Evolutionary conservation across 768 basidiomycete species (phyloP).

Genomic region (Boletus rex-veris): DNA sequence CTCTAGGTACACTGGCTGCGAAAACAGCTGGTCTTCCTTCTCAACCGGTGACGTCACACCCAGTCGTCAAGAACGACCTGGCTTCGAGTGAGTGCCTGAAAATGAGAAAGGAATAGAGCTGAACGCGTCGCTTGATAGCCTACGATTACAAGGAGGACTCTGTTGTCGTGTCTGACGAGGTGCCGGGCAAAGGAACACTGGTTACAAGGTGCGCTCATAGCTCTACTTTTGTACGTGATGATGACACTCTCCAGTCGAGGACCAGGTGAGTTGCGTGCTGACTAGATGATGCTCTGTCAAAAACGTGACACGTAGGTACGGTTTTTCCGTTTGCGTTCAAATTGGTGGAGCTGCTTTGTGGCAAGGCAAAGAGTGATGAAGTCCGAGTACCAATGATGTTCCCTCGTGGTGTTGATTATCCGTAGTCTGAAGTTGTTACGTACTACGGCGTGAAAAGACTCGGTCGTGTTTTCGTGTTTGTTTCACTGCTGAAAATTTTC

Average conservation of each 20-base stretch:
- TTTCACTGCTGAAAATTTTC: slow-evolving; percentile 13
- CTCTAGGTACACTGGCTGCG: slow-evolving; percentile 65
- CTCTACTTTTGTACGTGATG: neutral
- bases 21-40: slow-evolving; percentile 54
- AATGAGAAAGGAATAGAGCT: neutral
- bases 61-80: slow-evolving; percentile 60
- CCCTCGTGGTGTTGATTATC: slow-evolving; percentile 49
- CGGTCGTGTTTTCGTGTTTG: slow-evolving; percentile 9
- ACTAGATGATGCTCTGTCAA: neutral
- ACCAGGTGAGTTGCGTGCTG: slow-evolving; percentile 46
- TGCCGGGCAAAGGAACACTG: slow-evolving; percentile 44
- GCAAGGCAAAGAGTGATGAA: slow-evolving; percentile 56
- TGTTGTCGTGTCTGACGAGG: slow-evolving; percentile 57
- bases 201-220: slow-evolving; percentile 62
- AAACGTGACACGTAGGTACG: slow-evolving; percentile 46
- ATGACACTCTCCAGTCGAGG: slow-evolving; percentile 53
- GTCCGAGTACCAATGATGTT: slow-evolving; percentile 71
- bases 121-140: slow-evolving; percentile 34
- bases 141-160: slow-evolving; percentile 73
- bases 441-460: slow-evolving; percentile 17
- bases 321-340: slow-evolving; percentile 75
- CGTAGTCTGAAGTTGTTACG: slow-evolving; percentile 20
- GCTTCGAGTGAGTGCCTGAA: slow-evolving; percentile 41
- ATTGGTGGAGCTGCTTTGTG: slow-evolving; percentile 69
- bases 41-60: slow-evolving; percentile 77